phyloP scores from a whole-genome alignment of 441 rosid genomes.

The Brassica hybrid region DNA sequence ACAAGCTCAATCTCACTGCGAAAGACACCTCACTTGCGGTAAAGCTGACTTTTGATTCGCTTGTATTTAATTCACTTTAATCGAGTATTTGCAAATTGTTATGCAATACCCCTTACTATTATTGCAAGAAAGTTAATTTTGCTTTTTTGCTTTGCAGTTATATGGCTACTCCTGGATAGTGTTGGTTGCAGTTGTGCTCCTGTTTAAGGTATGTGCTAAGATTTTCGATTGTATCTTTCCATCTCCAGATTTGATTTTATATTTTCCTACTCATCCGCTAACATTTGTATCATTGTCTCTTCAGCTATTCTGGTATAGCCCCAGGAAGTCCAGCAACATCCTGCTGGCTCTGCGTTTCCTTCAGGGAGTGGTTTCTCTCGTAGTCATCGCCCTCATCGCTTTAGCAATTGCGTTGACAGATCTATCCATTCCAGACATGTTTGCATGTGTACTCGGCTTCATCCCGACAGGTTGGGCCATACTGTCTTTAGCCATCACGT shows the following conservation, averaged over 20 bases:
- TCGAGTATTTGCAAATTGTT: slow-evolving; percentile 9
- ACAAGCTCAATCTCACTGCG: slow-evolving; percentile 85
- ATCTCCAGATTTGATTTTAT: slow-evolving; percentile 18
- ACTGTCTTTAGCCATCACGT: slow-evolving; percentile 76
- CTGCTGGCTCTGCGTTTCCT: slow-evolving; percentile 73
- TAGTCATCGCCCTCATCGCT: slow-evolving; percentile 64
- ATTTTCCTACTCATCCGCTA: neutral
- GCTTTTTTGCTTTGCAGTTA: slow-evolving; percentile 51
- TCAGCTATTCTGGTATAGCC: slow-evolving; percentile 82
- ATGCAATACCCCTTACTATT: neutral
- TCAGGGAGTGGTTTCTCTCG: slow-evolving; percentile 78
- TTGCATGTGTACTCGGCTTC: slow-evolving; percentile 84
- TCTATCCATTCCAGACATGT: slow-evolving; percentile 74
- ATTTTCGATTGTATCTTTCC: slow-evolving; percentile 7
- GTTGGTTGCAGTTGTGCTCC: slow-evolving; percentile 64
- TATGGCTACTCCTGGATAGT: slow-evolving; percentile 93
- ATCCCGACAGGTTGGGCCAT: slow-evolving; percentile 92
- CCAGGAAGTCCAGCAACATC: slow-evolving; percentile 67
- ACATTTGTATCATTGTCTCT: slow-evolving; percentile 15
- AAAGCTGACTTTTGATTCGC: slow-evolving; percentile 36
- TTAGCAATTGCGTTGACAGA: slow-evolving; percentile 63
- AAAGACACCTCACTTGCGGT: slow-evolving; percentile 78
- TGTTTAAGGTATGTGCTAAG: slow-evolving; percentile 70
- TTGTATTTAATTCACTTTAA: too few species aligned
- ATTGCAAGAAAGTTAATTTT: slow-evolving; percentile 8